Conservation (phyloP, 2,329 filamentous ascomycete genomes). For the Cercospora sp. region DNA sequence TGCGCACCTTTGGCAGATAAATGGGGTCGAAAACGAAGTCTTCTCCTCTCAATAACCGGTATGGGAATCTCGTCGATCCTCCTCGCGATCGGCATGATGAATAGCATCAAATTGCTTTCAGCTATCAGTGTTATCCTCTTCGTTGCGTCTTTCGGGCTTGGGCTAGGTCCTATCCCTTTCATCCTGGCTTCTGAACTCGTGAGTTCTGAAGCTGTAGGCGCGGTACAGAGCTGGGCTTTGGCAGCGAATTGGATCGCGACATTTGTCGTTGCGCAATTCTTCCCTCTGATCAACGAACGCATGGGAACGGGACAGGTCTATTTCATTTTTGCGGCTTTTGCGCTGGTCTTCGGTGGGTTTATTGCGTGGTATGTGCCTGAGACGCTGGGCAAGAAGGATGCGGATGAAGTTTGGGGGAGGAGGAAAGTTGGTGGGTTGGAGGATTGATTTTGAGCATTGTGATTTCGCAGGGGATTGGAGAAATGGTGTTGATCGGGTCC, state of each 20-base stretch:
- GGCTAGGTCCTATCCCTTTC: slow-evolving; percentile 90
- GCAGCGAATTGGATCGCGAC: slow-evolving; percentile 88
- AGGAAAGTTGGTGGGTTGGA: slow-evolving; percentile 37
- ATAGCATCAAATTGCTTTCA: slow-evolving; percentile 70
- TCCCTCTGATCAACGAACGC: slow-evolving; percentile 78
- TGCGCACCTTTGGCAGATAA: slow-evolving; percentile 85
- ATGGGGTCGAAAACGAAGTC: slow-evolving; percentile 81
- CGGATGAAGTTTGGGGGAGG: slow-evolving; percentile 88
- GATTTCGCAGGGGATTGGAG: no score
- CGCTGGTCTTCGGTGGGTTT: slow-evolving; percentile 68
- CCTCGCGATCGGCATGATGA: slow-evolving; percentile 77
- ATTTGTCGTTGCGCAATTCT: slow-evolving; percentile 91
- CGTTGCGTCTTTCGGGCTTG: slow-evolving; percentile 85
- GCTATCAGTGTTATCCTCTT: slow-evolving; percentile 81
- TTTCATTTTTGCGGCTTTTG: slow-evolving; percentile 82
- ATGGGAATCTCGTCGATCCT: slow-evolving; percentile 78
- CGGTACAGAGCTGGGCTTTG: slow-evolving; percentile 84
- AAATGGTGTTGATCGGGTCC: no score
- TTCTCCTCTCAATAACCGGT: slow-evolving; percentile 78
- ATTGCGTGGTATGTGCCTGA: slow-evolving; percentile 74
- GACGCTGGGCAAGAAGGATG: slow-evolving; percentile 79
- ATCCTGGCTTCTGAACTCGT: slow-evolving; percentile 91
- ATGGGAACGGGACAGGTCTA: slow-evolving; percentile 84
- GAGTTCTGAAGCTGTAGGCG: slow-evolving; percentile 83
- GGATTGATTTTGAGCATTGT: slow-evolving; percentile 19